These are phyloP conservation scores for Tuber magnatum DNA, from an alignment of 495 filamentous ascomycete genomes.

Conservation along the genomic window DNA sequence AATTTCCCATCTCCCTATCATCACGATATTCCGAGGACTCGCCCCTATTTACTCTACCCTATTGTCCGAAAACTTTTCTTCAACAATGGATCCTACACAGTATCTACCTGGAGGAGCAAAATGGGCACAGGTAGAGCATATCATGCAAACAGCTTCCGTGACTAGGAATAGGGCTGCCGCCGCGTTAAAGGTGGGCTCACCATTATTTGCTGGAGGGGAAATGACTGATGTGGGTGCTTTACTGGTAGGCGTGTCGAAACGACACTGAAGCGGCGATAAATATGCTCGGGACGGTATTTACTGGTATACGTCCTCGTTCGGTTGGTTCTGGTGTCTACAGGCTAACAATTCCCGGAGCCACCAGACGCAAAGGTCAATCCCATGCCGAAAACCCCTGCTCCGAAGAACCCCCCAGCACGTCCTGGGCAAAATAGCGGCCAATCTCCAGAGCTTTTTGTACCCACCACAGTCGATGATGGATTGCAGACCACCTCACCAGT, in stretches of 20 bases:
- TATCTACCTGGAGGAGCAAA: background rate
- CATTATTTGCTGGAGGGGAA: background rate
- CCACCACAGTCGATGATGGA: background rate
- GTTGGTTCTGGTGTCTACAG: background rate
- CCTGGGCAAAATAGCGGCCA: background rate
- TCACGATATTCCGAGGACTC: background rate
- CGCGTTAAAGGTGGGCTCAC: background rate
- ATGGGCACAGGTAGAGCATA: background rate
- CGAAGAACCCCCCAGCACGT: background rate
- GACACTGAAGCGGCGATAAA: background rate
- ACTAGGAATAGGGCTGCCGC: background rate
- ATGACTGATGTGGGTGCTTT: constrained; percentile 5
- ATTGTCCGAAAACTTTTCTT: background rate
- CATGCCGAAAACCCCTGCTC: background rate
- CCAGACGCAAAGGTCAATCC: background rate
- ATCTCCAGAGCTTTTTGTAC: background rate
- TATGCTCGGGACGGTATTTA: background rate
- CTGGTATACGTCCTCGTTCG: background rate
- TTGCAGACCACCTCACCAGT: background rate
- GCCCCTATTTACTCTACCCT: background rate
- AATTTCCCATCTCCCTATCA: background rate
- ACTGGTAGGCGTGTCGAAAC: background rate
- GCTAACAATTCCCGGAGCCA: background rate
- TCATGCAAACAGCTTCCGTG: background rate
- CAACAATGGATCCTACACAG: background rate